Evolutionary conservation across 2,329 filamentous ascomycete species (phyloP), one percentile per base, ranked within the genome.

Genomic region (Nannizzia gypsea): DNA sequence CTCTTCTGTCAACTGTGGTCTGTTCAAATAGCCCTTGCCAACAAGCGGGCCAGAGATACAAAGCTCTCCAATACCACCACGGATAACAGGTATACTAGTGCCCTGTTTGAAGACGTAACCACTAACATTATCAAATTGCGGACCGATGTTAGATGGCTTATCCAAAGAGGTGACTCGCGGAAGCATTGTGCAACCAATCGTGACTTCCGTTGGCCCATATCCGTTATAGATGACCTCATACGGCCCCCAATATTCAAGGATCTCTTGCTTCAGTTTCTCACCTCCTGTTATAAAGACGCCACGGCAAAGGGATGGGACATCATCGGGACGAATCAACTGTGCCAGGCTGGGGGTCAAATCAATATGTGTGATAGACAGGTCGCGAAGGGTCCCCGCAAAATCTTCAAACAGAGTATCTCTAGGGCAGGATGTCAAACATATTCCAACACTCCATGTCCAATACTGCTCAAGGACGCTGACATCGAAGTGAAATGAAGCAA

Each of bases 201-300:
- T 96, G 0, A 89, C 88, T 71, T 96, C 92, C 0, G 91, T 96
- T 0, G 91, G 92, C 0, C 91, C 91, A 64, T 96, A 90, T 2
- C 90, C 90, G 67, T 96, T 96, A 76, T 95, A 92, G 13, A 97
- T 90, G 48, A 90, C 89, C 1, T 80, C 80, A 60, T 85, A 81
- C 0, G 85, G 80, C 0, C 91, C 91, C 91, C 92, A 96, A 0
- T 79, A 81, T 66, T 95, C 87, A 1, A 96, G 77, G 55, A 96
- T 95, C 63, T 96, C 91, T 67, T 93, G 89, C 66, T 89, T 91
- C 17, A 96, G 76, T 57, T 88, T 84, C 70, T 96, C 91, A 1
- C 91, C 91, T 6, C 92, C 91, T 0, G 91, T 96, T 64, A 96
- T 96, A 70, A 96, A 96, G 0, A 96, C 88, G 2, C 92, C 90